A percentile compares a stretch with the other conserved stretches of the same genome.
These are phyloP conservation scores for Angomonas ambiguus DNA, from an alignment of 208 protist genomes.

Conservation along the genomic window DNA sequence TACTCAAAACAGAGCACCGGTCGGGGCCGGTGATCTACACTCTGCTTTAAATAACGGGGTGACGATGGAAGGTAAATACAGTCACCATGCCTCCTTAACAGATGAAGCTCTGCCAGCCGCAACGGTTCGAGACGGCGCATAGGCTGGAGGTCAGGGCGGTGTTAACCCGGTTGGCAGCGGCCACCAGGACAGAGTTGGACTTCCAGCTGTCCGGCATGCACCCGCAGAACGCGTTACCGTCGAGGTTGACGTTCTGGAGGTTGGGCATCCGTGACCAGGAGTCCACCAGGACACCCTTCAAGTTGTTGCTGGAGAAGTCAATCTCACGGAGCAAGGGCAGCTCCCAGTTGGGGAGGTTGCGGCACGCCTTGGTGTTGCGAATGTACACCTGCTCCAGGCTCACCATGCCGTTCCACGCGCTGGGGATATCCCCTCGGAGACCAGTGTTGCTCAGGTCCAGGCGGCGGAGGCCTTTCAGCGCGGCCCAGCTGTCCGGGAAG, in stretches of 20 bases:
- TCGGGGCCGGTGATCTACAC: too few species aligned
- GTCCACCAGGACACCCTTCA: not conserved
- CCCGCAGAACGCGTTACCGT: constrained; percentile 15
- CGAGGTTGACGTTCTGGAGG: constrained; percentile 10
- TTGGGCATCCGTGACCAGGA: not conserved
- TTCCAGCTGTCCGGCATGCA: constrained; percentile 15
- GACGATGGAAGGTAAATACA: too few species aligned
- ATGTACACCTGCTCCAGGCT: constrained; percentile 14
- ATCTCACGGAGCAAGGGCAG: constrained; percentile 9
- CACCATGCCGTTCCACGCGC: constrained; percentile 18
- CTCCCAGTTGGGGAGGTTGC: constrained; percentile 17
- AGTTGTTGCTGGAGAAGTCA: constrained; percentile 1
- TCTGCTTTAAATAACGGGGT: too few species aligned
- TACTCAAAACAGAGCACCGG: too few species aligned
- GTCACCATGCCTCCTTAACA: too few species aligned
- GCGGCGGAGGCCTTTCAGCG: constrained; percentile 14
- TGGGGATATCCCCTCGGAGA: constrained; percentile 13
- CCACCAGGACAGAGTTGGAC: constrained; percentile 4
- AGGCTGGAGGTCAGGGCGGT: too few species aligned
- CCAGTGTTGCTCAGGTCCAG: constrained; percentile 21
- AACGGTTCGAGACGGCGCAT: too few species aligned
- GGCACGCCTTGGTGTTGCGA: constrained; percentile 16
- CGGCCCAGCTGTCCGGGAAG: constrained; percentile 19
- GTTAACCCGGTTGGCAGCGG: too few species aligned
- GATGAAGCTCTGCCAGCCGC: too few species aligned